Evolutionary conservation across 345 rosid genomes (phyloP).

Genomic region (Geranium brycei): DNA sequence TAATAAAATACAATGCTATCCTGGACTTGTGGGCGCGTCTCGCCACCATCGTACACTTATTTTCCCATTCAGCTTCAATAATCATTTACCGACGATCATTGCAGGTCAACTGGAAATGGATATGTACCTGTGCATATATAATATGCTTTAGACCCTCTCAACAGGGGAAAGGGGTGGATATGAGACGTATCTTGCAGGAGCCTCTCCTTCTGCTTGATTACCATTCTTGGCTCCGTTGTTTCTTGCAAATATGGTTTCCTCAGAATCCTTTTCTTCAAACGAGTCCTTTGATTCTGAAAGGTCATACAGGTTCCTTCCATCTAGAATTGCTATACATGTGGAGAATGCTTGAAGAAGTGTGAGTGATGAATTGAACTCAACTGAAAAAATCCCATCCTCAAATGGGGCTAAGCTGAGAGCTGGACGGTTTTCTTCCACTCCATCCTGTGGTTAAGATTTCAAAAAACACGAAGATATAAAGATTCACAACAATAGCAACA

Average conservation of each 20-base stretch:
- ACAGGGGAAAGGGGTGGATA: constrained; percentile 65
- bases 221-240: constrained; percentile 19
- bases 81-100: background rate
- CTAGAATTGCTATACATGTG: constrained; percentile 58
- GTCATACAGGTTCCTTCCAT: constrained; percentile 28
- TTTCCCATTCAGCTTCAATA: background rate
- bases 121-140: background rate
- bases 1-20: background rate
- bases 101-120: constrained; percentile 1
- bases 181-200: constrained; percentile 43
- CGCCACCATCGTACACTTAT: background rate
- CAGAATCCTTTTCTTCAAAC: constrained; percentile 18
- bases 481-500: constrained; percentile 2
- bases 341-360: constrained; percentile 76
- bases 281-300: constrained; percentile 13
- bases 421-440: constrained; percentile 33
- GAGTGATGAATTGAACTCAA: constrained; percentile 66
- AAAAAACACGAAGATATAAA: constrained; percentile 5
- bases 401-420: constrained; percentile 53
- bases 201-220: constrained; percentile 24
- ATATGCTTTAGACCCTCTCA: constrained; percentile 42
- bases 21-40: background rate
- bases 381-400: constrained; percentile 67
- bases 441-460: constrained; percentile 38
- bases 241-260: constrained; percentile 12